Base-by-base conservation (phyloP, 257 asterid genomes). In the Verbascum thapsus region DNA sequence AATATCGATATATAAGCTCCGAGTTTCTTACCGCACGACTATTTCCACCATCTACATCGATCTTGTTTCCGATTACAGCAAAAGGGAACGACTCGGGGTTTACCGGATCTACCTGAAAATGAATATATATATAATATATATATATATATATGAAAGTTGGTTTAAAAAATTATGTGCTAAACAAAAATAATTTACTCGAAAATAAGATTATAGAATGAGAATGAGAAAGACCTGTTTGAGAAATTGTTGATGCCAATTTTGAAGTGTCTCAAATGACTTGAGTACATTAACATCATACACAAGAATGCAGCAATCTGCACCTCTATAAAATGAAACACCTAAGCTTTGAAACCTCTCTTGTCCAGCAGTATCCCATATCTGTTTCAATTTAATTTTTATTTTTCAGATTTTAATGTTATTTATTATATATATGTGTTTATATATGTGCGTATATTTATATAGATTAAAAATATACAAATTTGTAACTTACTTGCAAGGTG, bases 341-440 rank as follows among this genome's bases (percentile, higher is more conserved):
- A 90, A 81, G 72, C 98, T 84, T 48, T 84, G 91, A 68, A 91
- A 91, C 61, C 96, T 76, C 54, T 91, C 96, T 72, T 91, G 96
- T 50, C 98, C 98, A 1, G 98, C 98, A 15, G 96, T 91, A 64
- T 88, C 96, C 98, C 98, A 91, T 73, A 91, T 79, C 96, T 90
- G 72, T 41, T 19, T 15, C 8, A 8, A 7, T 8, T 6, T 23
- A 47, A 38, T 18, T n/a, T n/a, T n/a, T 22, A 6, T 20, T n/a
- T 23, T 26, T 26, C 32, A 26, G 32, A 5, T 26, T 26, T 26
- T 26, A 2, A 26, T 1, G 32, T 1, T 26, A 26, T 26, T 1
- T 26, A 26, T n/a, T 26, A 26, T 26, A 26, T 26, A 26, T 26
- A 26, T 26, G 5, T 26, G 5, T 26, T 1, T 26, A 26, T 26